Evolutionary conservation across 352 stramenopile genomes (phyloP), one percentile per base, ranked within the genome.

Genomic region (Globisporangium ultimum): DNA sequence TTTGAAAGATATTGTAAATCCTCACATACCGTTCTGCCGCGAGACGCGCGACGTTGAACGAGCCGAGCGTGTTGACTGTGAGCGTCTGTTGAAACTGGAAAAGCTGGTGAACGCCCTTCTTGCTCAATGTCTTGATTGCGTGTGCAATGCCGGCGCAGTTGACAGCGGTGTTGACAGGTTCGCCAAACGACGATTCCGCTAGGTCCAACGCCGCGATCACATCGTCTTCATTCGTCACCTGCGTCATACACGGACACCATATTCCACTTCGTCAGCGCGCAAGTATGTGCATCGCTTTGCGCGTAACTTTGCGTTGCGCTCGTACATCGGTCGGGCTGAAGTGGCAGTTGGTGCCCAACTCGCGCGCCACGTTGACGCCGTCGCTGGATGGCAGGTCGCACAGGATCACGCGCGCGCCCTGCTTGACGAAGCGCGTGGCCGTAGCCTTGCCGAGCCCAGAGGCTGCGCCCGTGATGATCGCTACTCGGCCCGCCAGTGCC

Each of bases 21-120:
- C 20, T 2, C 67, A 48, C 76, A 42, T 71, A 96, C 89, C 92
- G 78, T 71, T 98, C 91, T 11, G 97, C 96, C 2, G 96, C 87
- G 24, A 99, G 84, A 41, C 97, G 89, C 18, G 89, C 80, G 41
- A 99, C 80, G 74, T 99, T 99, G 82, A 99, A 99, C 40, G 95
- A 98, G 42, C 97, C 97, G 41, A 97, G 78, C 2, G 94, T 89
- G 76, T 99, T 99, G 20, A 99, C 84, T 22, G 93, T 89, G 28
- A 99, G 71, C n/a, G 97, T 96, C 55, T 97, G 85, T 60, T 91
- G 78, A 71, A 99, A 99, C 64, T 96, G 82, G 58, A 91, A 89
- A 21, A 98, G 74, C 54, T 94, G 80, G 80, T 98, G 93, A 53
- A 85, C 76, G 21, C 88, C 69, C 67, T 97, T 97, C 71, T 97